These are phyloP conservation scores for Didymella arachidicola DNA, from an alignment of 2,329 filamentous ascomycete genomes.

Conservation along the genomic window DNA sequence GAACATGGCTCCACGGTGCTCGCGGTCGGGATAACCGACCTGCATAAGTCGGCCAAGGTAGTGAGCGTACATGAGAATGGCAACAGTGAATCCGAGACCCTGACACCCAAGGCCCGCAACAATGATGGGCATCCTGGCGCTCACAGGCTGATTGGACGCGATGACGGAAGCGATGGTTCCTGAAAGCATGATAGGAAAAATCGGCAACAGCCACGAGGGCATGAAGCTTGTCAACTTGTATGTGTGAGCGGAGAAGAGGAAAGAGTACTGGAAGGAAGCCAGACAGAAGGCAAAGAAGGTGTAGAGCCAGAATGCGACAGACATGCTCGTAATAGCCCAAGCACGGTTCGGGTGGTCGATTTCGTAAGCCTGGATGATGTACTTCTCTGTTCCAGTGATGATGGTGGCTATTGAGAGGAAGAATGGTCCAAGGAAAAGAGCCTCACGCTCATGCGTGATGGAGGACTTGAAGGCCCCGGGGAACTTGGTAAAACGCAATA, in stretches of 20 bases:
- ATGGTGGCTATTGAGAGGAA: conserved; percentile 53
- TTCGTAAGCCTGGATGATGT: conserved; percentile 43
- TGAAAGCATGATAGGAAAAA: conserved; percentile 77
- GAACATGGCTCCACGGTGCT: conserved; percentile 74
- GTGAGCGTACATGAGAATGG: conserved; percentile 75
- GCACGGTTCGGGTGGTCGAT: conserved; percentile 50
- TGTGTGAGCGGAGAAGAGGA: conserved; percentile 67
- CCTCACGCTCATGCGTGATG: conserved; percentile 60
- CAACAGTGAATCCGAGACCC: conserved; percentile 73
- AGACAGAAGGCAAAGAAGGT: conserved; percentile 52
- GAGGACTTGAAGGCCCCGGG: conserved; percentile 56
- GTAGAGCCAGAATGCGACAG: conserved; percentile 55
- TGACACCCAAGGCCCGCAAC: conserved; percentile 73
- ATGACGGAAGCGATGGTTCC: conserved; percentile 75
- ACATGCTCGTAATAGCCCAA: conserved; percentile 52
- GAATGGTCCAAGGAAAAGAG: conserved; percentile 58
- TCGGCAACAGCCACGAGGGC: conserved; percentile 76
- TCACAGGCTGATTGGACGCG: conserved; percentile 65
- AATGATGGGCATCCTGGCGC: conserved; percentile 67
- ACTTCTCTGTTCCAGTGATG: conserved; percentile 53
- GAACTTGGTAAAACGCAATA: conserved; percentile 57
- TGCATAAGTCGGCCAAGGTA: conserved; percentile 77
- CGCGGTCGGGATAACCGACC: conserved; percentile 67
- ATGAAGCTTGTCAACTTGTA: conserved; percentile 73
- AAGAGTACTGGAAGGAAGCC: conserved; percentile 64